Conservation (phyloP, 2,329 filamentous ascomycete genomes). For the Alternaria gaisen region DNA sequence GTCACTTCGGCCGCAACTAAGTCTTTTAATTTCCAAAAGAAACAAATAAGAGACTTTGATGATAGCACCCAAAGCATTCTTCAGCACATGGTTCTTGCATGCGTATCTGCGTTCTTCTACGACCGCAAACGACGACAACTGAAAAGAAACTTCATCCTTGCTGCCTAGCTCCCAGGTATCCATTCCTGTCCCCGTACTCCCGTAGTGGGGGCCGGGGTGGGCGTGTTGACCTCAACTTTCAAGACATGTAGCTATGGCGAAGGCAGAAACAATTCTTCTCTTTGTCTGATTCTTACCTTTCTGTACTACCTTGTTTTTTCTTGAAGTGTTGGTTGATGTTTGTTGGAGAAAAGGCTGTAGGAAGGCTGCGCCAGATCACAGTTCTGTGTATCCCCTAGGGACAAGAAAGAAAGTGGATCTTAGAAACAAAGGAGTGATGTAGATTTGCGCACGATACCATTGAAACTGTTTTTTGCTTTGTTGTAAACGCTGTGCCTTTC, state of each 20-base stretch:
- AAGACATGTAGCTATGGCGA: not conserved
- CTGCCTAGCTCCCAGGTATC: slow-evolving; percentile 1
- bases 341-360: slow-evolving; percentile 9
- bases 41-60: slow-evolving; percentile 6
- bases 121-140: slow-evolving; percentile 1
- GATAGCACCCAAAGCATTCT: slow-evolving; percentile 1
- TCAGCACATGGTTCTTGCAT: slow-evolving; percentile 3
- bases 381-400: not conserved
- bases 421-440: slow-evolving; percentile 3
- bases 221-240: not conserved
- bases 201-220: not conserved
- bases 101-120: slow-evolving; percentile 1
- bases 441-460: slow-evolving; percentile 10
- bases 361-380: slow-evolving; percentile 28
- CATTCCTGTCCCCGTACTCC: not conserved
- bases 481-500: not conserved
- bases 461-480: slow-evolving; percentile 4
- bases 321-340: slow-evolving; percentile 3
- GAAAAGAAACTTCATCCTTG: not conserved
- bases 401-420: slow-evolving; percentile 7
- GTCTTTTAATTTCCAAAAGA: not conserved
- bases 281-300: slow-evolving; percentile 4
- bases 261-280: not conserved
- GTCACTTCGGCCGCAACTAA: slow-evolving; percentile 18
- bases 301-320: slow-evolving; percentile 4